Evolutionary conservation across 2,329 filamentous ascomycete species (phyloP).

Genomic region (Canariomyces notabilis): DNA sequence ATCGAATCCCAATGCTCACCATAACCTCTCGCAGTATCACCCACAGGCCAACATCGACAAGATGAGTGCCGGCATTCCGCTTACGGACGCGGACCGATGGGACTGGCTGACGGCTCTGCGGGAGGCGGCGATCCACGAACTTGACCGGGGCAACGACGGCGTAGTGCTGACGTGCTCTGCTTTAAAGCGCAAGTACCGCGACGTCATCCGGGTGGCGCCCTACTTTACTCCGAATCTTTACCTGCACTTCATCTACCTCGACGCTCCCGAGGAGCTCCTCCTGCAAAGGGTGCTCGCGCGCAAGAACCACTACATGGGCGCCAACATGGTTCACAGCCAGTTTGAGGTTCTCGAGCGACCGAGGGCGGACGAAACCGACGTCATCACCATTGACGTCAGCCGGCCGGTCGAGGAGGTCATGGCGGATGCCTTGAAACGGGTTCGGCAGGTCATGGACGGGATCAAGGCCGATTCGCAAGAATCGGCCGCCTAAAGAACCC

Average conservation of each 20-base stretch:
- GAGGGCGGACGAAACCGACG: constrained; percentile 62
- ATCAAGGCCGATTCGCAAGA: constrained; percentile 16
- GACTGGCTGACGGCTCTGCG: constrained; percentile 86
- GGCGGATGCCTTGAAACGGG: constrained; percentile 52
- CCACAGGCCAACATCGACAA: constrained; percentile 79
- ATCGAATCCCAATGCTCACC: constrained; percentile 3
- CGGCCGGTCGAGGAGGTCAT: constrained; percentile 54
- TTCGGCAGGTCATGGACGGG: constrained; percentile 50
- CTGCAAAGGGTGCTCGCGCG: constrained; percentile 69
- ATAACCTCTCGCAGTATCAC: constrained; percentile 53
- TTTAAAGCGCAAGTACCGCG: constrained; percentile 93
- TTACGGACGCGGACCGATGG: constrained; percentile 93
- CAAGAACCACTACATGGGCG: constrained; percentile 90
- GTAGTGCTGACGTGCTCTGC: constrained; percentile 97
- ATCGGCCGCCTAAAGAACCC: no score
- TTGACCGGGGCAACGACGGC: constrained; percentile 56
- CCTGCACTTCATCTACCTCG: constrained; percentile 90
- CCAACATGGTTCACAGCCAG: constrained; percentile 90
- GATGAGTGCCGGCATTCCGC: constrained; percentile 76
- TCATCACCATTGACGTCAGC: constrained; percentile 66
- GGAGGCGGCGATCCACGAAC: constrained; percentile 56
- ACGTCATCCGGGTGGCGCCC: constrained; percentile 76
- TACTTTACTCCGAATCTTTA: constrained; percentile 69
- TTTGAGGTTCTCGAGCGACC: constrained; percentile 85
- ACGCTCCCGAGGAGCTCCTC: constrained; percentile 69